Evolutionary conservation across 83 land plant species (phyloP).

Genomic region (Picea abies): DNA sequence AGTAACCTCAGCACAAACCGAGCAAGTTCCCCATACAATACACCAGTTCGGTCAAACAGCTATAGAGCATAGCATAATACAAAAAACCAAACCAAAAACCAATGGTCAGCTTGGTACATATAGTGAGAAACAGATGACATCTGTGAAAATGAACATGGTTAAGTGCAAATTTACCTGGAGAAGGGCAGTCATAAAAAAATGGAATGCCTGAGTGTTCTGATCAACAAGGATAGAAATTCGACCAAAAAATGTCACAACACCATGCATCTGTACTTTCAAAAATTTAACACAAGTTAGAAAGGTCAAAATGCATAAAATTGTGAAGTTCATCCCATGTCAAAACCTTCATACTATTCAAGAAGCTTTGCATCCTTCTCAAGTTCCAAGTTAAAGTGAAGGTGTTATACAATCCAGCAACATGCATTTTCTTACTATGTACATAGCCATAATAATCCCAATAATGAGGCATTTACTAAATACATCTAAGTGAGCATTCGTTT

Average conservation of each 20-base stretch:
- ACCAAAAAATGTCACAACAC: conserved; percentile 73
- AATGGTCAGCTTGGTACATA: background rate
- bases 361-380: no score
- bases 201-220: conserved; percentile 87
- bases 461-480: no score
- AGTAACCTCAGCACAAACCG: conserved; percentile 74
- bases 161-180: conserved; percentile 56
- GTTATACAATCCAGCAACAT: no score
- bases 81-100: background rate
- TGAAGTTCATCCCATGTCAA: background rate
- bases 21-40: conserved; percentile 82
- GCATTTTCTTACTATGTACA: no score
- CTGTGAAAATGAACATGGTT: background rate
- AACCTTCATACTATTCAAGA: background rate
- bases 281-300: conserved; percentile 4
- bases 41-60: conserved; percentile 75
- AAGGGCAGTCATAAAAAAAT: conserved; percentile 79
- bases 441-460: no score
- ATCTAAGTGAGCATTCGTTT: no score
- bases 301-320: background rate
- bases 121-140: background rate
- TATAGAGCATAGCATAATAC: conserved; percentile 22
- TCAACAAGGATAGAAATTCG: conserved; percentile 68
- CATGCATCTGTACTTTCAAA: conserved; percentile 59
- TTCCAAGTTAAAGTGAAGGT: no score